Evolutionary conservation across 768 basidiomycete genomes (phyloP), one percentile per base, ranked within the genome.

Genomic region (Hemileccinum rubropunctum): DNA sequence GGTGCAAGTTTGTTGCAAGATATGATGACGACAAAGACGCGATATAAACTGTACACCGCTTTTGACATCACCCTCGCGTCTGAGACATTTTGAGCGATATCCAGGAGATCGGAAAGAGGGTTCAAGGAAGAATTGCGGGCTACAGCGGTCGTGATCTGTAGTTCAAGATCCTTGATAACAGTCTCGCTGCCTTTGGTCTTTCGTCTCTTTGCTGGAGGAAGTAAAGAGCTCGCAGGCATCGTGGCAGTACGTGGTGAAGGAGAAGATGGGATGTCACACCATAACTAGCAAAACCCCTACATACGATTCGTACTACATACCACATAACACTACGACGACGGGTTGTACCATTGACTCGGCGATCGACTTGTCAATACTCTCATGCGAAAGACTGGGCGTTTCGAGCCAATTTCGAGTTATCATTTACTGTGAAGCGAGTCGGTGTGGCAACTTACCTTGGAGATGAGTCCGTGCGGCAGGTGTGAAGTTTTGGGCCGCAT

Each of bases 41-140:
- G 73, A 65, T 95, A 94, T 6, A 88, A 66, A 1, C 91, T 85
- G 68, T 92, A 95, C 15, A 93, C 77, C 2, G 80, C 84, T 63
- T 88, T 92, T 48, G 78, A 87, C 13, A 82, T 78, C 26, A 80
- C 75, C 54, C 76, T 76, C 0, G 88, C 71, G 35, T 82, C 76
- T 36, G 71, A 58, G 2, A 75, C 65, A 15, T 71, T 65, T 27
- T 74, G 65, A 1, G 83, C 74, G 27, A 91, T 66, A 14, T 80
- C 71, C 46, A 92, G 64, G 8, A 97, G 81, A 65, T 92, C 88
- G 12, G 84, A 80, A 18, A 97, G 68, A 26, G 79, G 72, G 61
- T 97, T 98, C 37, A 97, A 74, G 17, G 91, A 89, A 13, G 72
- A 57, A 54, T 83, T 79, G 6, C 71, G 59, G 8, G 75, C 61